These are phyloP conservation scores for Ophiocordyceps sinensis DNA, from an alignment of 2,329 filamentous ascomycete species.

Conservation along the genomic window DNA sequence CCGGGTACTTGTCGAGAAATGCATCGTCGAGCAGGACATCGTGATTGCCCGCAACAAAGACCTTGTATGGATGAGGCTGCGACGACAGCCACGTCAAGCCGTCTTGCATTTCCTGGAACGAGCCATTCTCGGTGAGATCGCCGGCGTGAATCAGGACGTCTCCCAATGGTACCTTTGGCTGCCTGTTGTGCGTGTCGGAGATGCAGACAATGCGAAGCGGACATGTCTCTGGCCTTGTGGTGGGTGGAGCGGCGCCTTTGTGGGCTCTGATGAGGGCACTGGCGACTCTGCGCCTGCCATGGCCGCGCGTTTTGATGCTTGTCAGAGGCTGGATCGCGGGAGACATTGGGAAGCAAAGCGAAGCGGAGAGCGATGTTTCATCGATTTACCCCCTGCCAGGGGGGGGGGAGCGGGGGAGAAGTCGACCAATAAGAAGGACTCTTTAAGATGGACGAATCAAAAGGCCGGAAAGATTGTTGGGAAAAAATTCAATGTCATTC, in stretches of 20 bases:
- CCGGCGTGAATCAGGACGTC: slow-evolving; percentile 34
- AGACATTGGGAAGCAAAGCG: not conserved
- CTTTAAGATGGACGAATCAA: too few species aligned
- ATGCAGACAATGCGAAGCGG: slow-evolving; percentile 21
- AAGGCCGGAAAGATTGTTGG: too few species aligned
- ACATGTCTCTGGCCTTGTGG: too few species aligned
- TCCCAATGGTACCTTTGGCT: slow-evolving; percentile 20
- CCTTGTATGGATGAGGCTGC: slow-evolving; percentile 25
- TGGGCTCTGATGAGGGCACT: too few species aligned
- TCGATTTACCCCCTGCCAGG: too few species aligned
- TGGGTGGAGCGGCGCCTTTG: not conserved
- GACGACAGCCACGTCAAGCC: slow-evolving; percentile 25
- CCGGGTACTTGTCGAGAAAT: not conserved
- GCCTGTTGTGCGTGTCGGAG: slow-evolving; percentile 29
- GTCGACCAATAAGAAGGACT: too few species aligned
- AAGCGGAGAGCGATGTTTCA: too few species aligned
- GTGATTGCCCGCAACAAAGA: slow-evolving; percentile 32
- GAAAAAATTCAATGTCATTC: too few species aligned
- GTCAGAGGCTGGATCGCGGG: not conserved
- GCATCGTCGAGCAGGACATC: slow-evolving; percentile 18
- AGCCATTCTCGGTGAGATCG: slow-evolving; percentile 31
- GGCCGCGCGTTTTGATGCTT: not conserved
- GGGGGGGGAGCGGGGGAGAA: too few species aligned
- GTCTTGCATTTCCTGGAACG: slow-evolving; percentile 22
- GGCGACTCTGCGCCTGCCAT: not conserved